A percentile compares a stretch with the other conserved stretches of the same genome.
These are phyloP conservation scores for Haemoproteus tartakovskyi DNA, from an alignment of 169 alveolate genomes.

Conservation along the genomic window DNA sequence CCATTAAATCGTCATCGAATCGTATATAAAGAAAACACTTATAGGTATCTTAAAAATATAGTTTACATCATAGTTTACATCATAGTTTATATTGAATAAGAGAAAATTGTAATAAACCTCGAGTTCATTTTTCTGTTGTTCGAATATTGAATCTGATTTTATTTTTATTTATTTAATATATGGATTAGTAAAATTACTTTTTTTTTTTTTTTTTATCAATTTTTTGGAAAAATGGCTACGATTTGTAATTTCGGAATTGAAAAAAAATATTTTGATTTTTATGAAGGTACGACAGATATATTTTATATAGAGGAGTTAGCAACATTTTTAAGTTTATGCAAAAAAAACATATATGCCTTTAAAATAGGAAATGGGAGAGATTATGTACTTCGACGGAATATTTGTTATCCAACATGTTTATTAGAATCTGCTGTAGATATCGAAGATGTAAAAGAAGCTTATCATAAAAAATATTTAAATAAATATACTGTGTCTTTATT, in stretches of 20 bases:
- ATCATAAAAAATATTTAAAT: slow-evolving; percentile 39
- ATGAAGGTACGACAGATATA: slow-evolving; percentile 34
- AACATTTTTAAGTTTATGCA: slow-evolving; percentile 28
- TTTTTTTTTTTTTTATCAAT: no score
- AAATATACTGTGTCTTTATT: slow-evolving; percentile 43
- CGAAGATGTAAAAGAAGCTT: slow-evolving; percentile 40
- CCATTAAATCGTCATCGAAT: no score
- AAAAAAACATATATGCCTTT: slow-evolving; percentile 19
- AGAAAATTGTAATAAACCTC: no score
- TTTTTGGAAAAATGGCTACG: slow-evolving; percentile 28
- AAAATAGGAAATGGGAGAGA: slow-evolving; percentile 4
- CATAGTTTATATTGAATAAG: no score
- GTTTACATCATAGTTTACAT: no score
- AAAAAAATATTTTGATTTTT: slow-evolving; percentile 40
- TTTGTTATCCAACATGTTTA: slow-evolving; percentile 48
- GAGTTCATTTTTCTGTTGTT: no score
- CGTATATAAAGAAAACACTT: no score
- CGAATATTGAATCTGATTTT: no score
- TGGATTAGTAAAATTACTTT: no score
- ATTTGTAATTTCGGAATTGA: slow-evolving; percentile 33
- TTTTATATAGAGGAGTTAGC: slow-evolving; percentile 29
- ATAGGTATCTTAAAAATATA: no score
- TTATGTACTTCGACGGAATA: no score
- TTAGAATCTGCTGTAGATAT: slow-evolving; percentile 42
- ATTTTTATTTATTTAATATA: no score